Base-by-base conservation (phyloP, 768 basidiomycete species). In the Pulveroboletus sp. region DNA sequence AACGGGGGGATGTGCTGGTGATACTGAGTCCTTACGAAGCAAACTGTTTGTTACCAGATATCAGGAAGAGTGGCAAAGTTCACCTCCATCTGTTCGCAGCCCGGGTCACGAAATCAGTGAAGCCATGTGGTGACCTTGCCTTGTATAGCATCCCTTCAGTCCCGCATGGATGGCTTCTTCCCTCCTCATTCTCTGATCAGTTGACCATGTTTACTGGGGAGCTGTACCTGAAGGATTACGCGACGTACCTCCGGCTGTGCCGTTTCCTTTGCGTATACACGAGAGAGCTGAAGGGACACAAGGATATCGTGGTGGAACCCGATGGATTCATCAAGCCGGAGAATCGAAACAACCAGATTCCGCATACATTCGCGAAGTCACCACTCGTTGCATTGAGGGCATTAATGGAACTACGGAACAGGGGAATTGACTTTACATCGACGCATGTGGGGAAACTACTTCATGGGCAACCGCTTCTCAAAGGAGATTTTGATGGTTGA, bases 271-370 rank as follows among this genome's bases (percentile, higher is more conserved):
- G 75, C 2, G 20, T 75, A 8, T 52, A 62, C 5, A 66, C 75
- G 10, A 67, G 60, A 10, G 72, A 78, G 3, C 74, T 63, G 69
- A 70, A 77, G 29, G 77, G 71, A 4, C 72, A 74, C 5, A 75
- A 76, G 53, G 75, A 72, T 4, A 73, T 78, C 40, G 8, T 34
- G 1, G 33, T 56, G 4, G 40, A 50, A 19, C 38, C 31, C 9
- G 53, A 59, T 9, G 58, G 65, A 4, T 65, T 64, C 34, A 59
- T 65, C 24, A 37, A 14, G 4, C 57, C 51, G n/a, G 51, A 17
- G 19, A 36, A 40, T 13, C 43, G 52, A 6, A 5, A 31, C 13
- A 10, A 13, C 13, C 13, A 13, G 29, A 31, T 31, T 13, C 2
- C 10, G 5, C 5, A 31, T 31, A 31, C 29, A 13, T 31, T 31